A percentile compares a stretch with the other conserved stretches of the same genome.
phyloP scores from a whole-genome alignment of 139 green algal species.

The Chlorella sorokiniana region DNA sequence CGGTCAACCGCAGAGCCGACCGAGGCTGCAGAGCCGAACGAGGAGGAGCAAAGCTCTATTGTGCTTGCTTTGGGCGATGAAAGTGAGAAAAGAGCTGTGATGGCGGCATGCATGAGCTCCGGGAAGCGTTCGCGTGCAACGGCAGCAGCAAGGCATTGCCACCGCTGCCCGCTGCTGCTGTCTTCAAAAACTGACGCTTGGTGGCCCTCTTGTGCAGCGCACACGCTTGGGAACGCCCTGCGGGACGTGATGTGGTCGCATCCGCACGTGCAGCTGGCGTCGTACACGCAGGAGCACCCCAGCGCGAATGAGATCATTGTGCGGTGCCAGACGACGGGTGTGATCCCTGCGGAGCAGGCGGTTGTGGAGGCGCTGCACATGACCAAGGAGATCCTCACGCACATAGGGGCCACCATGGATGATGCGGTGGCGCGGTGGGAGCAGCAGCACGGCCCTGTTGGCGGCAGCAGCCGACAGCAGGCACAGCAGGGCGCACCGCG shows the following conservation, averaged over 20 bases:
- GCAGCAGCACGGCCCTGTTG: not conserved
- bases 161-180: not conserved
- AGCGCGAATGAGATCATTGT: constrained; percentile 37
- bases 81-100: constrained; percentile 13
- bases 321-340: constrained; percentile 38
- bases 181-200: not conserved
- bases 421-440: constrained; percentile 8
- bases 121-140: no score
- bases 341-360: constrained; percentile 35
- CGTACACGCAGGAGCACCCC: constrained; percentile 47
- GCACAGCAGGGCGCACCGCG: not conserved
- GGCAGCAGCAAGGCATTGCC: not conserved
- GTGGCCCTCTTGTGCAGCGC: constrained; percentile 20
- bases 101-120: no score
- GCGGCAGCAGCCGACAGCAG: not conserved
- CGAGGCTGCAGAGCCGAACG: not conserved
- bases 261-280: constrained; percentile 41
- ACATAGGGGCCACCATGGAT: constrained; percentile 22
- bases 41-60: not conserved
- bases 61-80: constrained; percentile 12
- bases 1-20: not conserved
- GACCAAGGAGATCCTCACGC: constrained; percentile 31
- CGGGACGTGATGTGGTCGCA: constrained; percentile 49
- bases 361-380: constrained; percentile 40
- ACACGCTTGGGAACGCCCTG: constrained; percentile 49